These are phyloP conservation scores for Mucor velutinosus DNA, from an alignment of 371 early-diverging fungal genomes.

Conservation along the genomic window DNA sequence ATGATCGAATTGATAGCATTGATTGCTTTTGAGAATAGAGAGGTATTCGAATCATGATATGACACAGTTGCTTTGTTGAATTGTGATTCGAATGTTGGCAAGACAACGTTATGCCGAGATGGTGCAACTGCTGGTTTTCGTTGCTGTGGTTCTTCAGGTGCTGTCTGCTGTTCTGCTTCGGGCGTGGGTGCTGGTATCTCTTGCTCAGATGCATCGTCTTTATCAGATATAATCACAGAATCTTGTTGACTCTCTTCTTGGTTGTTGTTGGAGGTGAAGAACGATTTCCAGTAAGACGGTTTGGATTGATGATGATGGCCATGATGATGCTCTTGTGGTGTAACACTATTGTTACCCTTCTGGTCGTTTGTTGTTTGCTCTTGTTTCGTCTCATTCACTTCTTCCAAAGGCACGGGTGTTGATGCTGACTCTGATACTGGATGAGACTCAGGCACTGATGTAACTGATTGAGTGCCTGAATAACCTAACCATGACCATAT, in stretches of 20 bases:
- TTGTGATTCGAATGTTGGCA: constrained; percentile 32
- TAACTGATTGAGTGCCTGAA: neutral
- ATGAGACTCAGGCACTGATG: neutral
- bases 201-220: neutral
- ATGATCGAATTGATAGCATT: constrained; percentile 17
- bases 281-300: constrained; percentile 16
- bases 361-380: neutral
- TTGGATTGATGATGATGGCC: neutral
- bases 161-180: neutral
- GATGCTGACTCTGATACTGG: neutral
- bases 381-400: neutral
- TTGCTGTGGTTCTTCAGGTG: neutral
- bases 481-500: constrained; percentile 29
- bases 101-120: constrained; percentile 16
- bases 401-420: neutral
- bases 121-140: neutral
- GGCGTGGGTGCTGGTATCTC: neutral
- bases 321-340: neutral
- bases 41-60: neutral
- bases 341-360: neutral
- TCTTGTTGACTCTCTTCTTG: constrained; percentile 4
- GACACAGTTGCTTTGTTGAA: neutral
- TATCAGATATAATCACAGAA: constrained; percentile 11
- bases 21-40: constrained; percentile 10
- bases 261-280: constrained; percentile 1